Evolutionary conservation across 2,329 filamentous ascomycete species (phyloP).

Genomic region (Esteya vermicola): DNA sequence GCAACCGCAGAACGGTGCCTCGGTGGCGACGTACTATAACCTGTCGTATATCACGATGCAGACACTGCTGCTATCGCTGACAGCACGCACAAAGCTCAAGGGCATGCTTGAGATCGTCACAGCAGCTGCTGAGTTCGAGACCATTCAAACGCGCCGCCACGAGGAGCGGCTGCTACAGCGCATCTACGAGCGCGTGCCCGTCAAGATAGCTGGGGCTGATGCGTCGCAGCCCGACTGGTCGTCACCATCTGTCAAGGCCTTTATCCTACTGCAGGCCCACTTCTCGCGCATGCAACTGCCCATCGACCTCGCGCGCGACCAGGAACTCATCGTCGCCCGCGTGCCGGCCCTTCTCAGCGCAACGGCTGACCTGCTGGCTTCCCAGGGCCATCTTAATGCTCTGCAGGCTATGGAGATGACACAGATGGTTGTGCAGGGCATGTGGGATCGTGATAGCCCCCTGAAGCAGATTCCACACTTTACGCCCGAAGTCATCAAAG

Average conservation of each 20-base stretch:
- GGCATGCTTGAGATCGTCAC: conserved; percentile 94
- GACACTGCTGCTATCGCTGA: conserved; percentile 86
- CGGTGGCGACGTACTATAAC: conserved; percentile 98
- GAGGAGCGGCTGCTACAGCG: conserved; percentile 78
- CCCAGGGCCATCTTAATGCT: conserved; percentile 89
- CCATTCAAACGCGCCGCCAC: conserved; percentile 84
- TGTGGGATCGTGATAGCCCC: conserved; percentile 97
- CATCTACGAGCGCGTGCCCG: conserved; percentile 87
- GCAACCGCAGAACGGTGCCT: conserved; percentile 82
- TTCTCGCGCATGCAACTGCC: conserved; percentile 96
- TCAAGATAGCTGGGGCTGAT: conserved; percentile 59
- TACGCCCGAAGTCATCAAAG: conserved; percentile 66
- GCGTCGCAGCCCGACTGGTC: conserved; percentile 58
- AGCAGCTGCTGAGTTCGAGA: conserved; percentile 91
- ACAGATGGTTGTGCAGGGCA: conserved; percentile 96
- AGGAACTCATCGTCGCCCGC: conserved; percentile 75
- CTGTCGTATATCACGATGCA: conserved; percentile 99
- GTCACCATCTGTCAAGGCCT: conserved; percentile 96
- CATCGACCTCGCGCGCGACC: conserved; percentile 89
- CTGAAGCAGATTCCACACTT: conserved; percentile 98
- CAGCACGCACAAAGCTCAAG: conserved; percentile 83
- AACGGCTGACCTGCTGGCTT: conserved; percentile 87
- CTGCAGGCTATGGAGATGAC: conserved; percentile 99
- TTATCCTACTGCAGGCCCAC: conserved; percentile 92
- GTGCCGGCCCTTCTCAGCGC: conserved; percentile 80